Conservation (phyloP, 2,329 filamentous ascomycete species). For the Neurospora sp. region DNA sequence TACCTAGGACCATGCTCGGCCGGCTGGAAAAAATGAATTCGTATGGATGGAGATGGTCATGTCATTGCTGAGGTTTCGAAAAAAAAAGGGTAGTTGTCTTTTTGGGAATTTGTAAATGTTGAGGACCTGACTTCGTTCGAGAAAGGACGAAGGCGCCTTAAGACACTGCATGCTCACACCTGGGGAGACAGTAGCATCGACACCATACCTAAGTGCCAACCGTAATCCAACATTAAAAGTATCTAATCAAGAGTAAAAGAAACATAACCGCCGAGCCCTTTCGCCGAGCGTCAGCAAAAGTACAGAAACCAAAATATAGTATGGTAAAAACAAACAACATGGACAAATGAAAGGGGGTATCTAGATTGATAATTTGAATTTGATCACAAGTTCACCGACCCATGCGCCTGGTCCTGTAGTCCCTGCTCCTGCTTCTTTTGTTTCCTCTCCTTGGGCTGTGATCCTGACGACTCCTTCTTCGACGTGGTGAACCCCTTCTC, state of each 20-base stretch:
- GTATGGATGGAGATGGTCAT: background rate
- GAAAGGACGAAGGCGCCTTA: background rate
- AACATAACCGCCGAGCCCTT: background rate
- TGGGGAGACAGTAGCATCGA: background rate
- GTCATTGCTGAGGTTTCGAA: background rate
- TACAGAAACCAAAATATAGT: background rate
- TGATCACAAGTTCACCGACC: conserved; percentile 3
- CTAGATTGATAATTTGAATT: background rate
- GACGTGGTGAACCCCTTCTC: conserved; percentile 1
- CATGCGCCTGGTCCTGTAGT: background rate
- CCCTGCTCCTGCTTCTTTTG: conserved; percentile 1
- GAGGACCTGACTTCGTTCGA: background rate
- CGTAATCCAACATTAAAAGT: background rate
- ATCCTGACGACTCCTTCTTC: background rate
- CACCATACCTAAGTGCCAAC: background rate
- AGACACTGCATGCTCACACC: background rate
- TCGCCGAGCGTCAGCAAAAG: background rate
- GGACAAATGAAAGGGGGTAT: background rate
- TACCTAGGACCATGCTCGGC: background rate
- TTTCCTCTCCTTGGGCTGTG: conserved; percentile 1
- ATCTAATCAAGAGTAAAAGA: background rate
- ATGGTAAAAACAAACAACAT: background rate
- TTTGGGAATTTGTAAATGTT: background rate
- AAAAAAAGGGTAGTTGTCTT: background rate
- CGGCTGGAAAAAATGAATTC: background rate